Conservation (phyloP, 768 basidiomycete species). For the Austroboletus festivus region DNA sequence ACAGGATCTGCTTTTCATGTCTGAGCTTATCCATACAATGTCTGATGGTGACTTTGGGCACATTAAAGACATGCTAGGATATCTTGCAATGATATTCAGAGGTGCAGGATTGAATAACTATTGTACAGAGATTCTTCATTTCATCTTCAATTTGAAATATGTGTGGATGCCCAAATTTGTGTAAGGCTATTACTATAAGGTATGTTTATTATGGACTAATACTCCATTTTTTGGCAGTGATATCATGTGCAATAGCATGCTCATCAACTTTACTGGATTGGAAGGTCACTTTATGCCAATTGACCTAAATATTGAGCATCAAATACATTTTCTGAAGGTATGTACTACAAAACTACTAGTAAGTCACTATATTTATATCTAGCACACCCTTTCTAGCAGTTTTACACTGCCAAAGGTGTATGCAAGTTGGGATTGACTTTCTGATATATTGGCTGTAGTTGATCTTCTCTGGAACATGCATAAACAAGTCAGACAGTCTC, state of each 20-base stretch:
- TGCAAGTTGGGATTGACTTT: conserved; percentile 31
- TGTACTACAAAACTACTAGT: too few relatives aligned
- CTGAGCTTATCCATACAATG: conserved; percentile 28
- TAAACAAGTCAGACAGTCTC: conserved; percentile 22
- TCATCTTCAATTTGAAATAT: conserved; percentile 20
- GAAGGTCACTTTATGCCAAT: conserved; percentile 35
- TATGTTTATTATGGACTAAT: too few relatives aligned
- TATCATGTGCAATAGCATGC: conserved; percentile 36
- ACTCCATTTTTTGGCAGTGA: too few relatives aligned
- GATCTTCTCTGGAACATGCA: conserved; percentile 28
- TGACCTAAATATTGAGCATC: conserved; percentile 39
- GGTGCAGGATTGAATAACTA: conserved; percentile 23
- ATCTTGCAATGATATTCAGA: conserved; percentile 15
- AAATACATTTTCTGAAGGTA: conserved; percentile 35
- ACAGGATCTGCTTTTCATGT: conserved; percentile 30
- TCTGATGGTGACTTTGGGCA: conserved; percentile 32
- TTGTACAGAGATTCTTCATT: conserved; percentile 16
- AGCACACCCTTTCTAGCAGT: conserved; percentile 10
- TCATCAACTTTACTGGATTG: conserved; percentile 32
- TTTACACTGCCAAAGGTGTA: conserved; percentile 25
- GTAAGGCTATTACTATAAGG: conserved; percentile 18
- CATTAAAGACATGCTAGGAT: conserved; percentile 27
- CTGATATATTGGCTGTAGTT: conserved; percentile 29
- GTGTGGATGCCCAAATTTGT: conserved; percentile 35
- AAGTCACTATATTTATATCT: too few relatives aligned